Evolutionary conservation across 2,329 filamentous ascomycete species (phyloP), one percentile per base, ranked within the genome.

Genomic region (Orbilia quercus): DNA sequence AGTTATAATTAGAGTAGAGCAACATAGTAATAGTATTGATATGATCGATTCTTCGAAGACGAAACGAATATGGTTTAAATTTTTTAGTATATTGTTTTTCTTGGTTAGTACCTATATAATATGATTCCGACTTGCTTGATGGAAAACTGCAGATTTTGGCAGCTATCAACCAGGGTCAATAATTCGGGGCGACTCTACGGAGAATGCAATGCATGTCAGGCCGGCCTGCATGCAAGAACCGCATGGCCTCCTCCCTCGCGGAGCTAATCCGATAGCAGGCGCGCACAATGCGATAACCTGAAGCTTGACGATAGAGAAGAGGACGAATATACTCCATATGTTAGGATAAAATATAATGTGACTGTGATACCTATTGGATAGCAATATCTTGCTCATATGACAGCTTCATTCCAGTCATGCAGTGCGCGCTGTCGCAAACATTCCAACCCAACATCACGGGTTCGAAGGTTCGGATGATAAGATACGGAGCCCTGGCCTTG

Each of bases 391-490:
- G 48, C 18, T 16, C 48, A 51, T 51, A 1, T 51, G 50, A 54
- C 50, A 54, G 16, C 16, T n/a, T 2, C 42, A 45, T 45, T 45
- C 42, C 14, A 12, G n/a, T n/a, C n/a, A n/a, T n/a, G n/a, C n/a
- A n/a, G n/a, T n/a, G n/a, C 31, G 11, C 11, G 22, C 40, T 40
- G 50, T 54, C 18, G 22, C 42, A 58, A 66, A 47, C 62, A 47
- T 66, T 58, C 62, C 31, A 66, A 51, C 58, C 51, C 44, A 58
- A 51, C 34, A 64, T 64, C 51, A 57, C 51, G 51, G 48, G 62
- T 66, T 66, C 53, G 53, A 53, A 58, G 48, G 62, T 66, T 66
- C 53, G 53, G 62, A 58, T 58, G 62, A 66, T 66, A 66, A 66
- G 62, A 66, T 66, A 58, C 55, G 62, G 51, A 51, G 62, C 62